Conservation (phyloP, 2,329 filamentous ascomycete species). For the Falciphora oryzae region DNA sequence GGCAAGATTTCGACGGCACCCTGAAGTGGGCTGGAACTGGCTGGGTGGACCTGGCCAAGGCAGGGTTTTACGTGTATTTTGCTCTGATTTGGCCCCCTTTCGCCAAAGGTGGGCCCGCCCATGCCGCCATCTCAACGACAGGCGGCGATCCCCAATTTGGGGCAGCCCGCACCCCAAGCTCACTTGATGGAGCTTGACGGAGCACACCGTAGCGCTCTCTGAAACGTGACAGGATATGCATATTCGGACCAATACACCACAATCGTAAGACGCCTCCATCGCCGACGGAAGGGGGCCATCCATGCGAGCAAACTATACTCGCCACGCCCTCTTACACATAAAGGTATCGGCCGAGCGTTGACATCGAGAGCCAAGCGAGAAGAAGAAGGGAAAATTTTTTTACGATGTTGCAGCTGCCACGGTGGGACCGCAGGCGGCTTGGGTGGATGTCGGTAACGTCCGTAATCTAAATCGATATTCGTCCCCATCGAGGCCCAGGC, state of each 20-base stretch:
- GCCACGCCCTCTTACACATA: neutral
- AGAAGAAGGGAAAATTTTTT: neutral
- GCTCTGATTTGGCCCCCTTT: neutral
- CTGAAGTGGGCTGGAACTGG: neutral
- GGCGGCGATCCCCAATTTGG: neutral
- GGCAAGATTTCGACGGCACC: neutral
- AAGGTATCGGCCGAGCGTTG: neutral
- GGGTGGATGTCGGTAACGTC: neutral
- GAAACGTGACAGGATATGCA: neutral
- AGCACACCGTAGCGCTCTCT: conserved; percentile 1
- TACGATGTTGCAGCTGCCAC: neutral
- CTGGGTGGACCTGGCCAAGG: neutral
- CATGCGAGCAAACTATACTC: neutral
- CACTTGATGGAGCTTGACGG: neutral
- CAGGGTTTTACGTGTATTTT: neutral
- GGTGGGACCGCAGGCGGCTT: neutral
- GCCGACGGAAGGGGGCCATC: neutral
- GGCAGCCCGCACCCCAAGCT: neutral
- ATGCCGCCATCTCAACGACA: neutral
- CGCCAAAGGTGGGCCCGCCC: neutral
- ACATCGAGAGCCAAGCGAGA: too few relatives aligned
- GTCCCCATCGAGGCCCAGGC: neutral
- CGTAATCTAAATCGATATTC: neutral
- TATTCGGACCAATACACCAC: neutral
- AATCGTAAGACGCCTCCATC: neutral